phyloP scores from a whole-genome alignment of 306 rosid species.

The Corylus heterophylla region DNA sequence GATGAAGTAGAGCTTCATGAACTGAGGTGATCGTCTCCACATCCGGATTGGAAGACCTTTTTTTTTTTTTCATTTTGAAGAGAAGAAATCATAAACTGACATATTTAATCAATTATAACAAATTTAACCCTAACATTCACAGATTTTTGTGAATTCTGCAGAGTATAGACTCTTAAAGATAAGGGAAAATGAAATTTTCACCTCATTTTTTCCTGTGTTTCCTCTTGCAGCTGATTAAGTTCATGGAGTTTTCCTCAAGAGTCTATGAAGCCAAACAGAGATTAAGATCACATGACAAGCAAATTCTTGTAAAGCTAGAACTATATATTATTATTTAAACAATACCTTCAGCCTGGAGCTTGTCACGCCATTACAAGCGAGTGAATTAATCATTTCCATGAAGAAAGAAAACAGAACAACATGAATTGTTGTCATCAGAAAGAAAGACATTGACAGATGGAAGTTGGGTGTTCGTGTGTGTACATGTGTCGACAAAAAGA shows the following conservation, averaged over 20 bases:
- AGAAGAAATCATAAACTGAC: neutral
- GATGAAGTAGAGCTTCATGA: neutral
- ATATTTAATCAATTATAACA: neutral
- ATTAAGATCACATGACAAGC: too few species aligned
- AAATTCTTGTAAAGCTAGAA: neutral
- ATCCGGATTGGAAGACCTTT: conserved; percentile 1
- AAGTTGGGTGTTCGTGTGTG: too few species aligned
- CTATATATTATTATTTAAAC: neutral
- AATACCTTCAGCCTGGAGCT: neutral
- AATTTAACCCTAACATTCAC: too few species aligned
- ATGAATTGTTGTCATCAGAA: neutral
- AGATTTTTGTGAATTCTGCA: neutral
- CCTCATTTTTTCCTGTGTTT: neutral
- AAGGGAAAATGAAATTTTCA: neutral
- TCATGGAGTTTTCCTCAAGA: neutral
- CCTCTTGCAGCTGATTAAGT: neutral
- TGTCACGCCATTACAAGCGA: neutral
- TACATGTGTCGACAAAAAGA: too few species aligned
- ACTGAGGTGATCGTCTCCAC: neutral
- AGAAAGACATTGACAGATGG: neutral
- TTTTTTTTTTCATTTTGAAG: neutral
- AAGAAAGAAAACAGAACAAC: too few species aligned
- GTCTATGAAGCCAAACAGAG: neutral
- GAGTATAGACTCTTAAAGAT: neutral
- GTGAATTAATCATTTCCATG: too few species aligned